These are phyloP conservation scores for Malassezia psittaci DNA, from an alignment of 1,284 basidiomycete species.

Conservation along the genomic window DNA sequence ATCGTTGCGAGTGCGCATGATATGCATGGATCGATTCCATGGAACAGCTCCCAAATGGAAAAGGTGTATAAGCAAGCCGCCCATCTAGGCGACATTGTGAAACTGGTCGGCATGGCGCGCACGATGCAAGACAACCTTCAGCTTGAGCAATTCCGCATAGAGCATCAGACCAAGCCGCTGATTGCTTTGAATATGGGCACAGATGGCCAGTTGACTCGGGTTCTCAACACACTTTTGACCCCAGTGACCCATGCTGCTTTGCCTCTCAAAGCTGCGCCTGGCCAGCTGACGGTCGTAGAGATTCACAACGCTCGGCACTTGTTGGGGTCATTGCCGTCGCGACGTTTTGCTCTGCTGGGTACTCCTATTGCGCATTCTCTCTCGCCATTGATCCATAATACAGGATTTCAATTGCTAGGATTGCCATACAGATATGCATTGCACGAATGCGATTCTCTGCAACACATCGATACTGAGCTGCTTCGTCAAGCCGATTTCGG, in stretches of 20 bases:
- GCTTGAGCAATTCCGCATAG: slow-evolving; percentile 59
- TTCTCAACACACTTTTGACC: slow-evolving; percentile 73
- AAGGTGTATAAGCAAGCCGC: slow-evolving; percentile 25
- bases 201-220: slow-evolving; percentile 68
- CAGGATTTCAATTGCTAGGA: slow-evolving; percentile 68
- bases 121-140: slow-evolving; percentile 68
- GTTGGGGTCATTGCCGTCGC: slow-evolving; percentile 64
- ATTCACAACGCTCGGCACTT: slow-evolving; percentile 72
- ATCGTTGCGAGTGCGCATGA: slow-evolving; percentile 93
- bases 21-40: slow-evolving; percentile 72
- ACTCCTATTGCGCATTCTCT: slow-evolving; percentile 78
- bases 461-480: slow-evolving; percentile 58
- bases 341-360: slow-evolving; percentile 75
- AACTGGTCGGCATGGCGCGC: slow-evolving; percentile 77
- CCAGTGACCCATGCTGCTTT: slow-evolving; percentile 80
- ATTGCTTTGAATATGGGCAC: slow-evolving; percentile 90
- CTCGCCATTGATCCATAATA: slow-evolving; percentile 87
- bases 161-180: slow-evolving; percentile 58
- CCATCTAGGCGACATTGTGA: slow-evolving; percentile 68
- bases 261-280: slow-evolving; percentile 70
- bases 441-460: slow-evolving; percentile 64
- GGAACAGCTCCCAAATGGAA: slow-evolving; percentile 62
- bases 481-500: slow-evolving; percentile 69
- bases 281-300: slow-evolving; percentile 77
- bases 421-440: slow-evolving; percentile 57